These are phyloP conservation scores for Pseudogymnoascus sp. DNA, from an alignment of 2,329 filamentous ascomycete genomes.

Conservation along the genomic window DNA sequence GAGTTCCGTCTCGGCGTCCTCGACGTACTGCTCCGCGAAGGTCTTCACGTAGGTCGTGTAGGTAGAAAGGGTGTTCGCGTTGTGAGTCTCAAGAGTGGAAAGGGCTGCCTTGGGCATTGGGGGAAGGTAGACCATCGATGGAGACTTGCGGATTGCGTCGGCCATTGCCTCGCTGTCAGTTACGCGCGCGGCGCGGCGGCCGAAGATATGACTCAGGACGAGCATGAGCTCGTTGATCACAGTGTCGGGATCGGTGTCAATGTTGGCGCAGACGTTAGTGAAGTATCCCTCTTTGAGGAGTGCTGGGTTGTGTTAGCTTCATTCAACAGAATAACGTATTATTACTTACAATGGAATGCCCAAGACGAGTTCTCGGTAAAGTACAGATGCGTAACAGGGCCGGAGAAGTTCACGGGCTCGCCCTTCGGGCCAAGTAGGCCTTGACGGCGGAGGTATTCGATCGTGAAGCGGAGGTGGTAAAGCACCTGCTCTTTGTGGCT, in stretches of 20 bases:
- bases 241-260: constrained; percentile 41
- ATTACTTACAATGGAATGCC: constrained; percentile 55
- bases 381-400: constrained; percentile 64
- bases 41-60: constrained; percentile 64
- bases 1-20: constrained; percentile 23
- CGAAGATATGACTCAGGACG: constrained; percentile 65
- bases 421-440: constrained; percentile 55
- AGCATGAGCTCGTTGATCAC: constrained; percentile 57
- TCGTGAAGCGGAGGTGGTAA: constrained; percentile 72
- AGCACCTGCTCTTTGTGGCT: constrained; percentile 61
- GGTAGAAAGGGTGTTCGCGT: constrained; percentile 55
- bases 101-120: constrained; percentile 51
- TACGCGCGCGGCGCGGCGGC: constrained; percentile 44
- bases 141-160: constrained; percentile 46
- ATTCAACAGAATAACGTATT: neutral
- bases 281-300: constrained; percentile 67
- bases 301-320: constrained; percentile 29
- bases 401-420: constrained; percentile 64
- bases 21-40: constrained; percentile 55
- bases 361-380: constrained; percentile 70
- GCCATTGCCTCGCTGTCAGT: constrained; percentile 43
- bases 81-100: constrained; percentile 52
- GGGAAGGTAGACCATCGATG: constrained; percentile 60
- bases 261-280: constrained; percentile 51
- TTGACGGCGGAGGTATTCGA: constrained; percentile 69